These are phyloP conservation scores for Lotus japonicus DNA, from an alignment of 306 rosid genomes.

Conservation along the genomic window DNA sequence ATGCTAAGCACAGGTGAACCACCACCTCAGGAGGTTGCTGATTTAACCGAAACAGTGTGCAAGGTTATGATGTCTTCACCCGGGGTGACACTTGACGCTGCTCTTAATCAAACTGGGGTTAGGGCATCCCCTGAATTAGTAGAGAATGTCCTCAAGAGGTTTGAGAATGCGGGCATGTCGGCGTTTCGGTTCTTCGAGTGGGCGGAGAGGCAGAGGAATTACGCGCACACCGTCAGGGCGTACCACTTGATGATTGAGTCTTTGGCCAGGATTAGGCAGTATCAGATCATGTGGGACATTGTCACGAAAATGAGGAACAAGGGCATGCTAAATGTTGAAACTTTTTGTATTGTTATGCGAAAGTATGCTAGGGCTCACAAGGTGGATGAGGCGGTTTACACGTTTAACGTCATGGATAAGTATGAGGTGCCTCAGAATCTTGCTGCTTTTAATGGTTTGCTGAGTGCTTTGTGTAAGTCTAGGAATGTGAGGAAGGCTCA, in stretches of 20 bases:
- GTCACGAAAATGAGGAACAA: constrained; percentile 65
- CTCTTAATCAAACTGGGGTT: constrained; percentile 70
- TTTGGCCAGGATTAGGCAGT: constrained; percentile 80
- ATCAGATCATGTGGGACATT: constrained; percentile 80
- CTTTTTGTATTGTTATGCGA: constrained; percentile 82
- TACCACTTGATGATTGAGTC: constrained; percentile 76
- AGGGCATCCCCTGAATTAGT: constrained; percentile 59
- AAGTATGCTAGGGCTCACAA: constrained; percentile 78
- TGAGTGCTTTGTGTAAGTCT: constrained; percentile 78
- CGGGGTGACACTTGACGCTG: constrained; percentile 47
- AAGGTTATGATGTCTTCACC: constrained; percentile 61
- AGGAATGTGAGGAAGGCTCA: constrained; percentile 90
- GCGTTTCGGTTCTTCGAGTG: constrained; percentile 78
- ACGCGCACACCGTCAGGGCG: constrained; percentile 50
- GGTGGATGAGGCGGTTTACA: constrained; percentile 74
- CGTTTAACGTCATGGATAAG: constrained; percentile 81
- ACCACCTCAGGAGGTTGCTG: constrained; percentile 29
- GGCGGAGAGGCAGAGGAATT: constrained; percentile 57
- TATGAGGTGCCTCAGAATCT: constrained; percentile 50
- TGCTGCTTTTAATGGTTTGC: constrained; percentile 68
- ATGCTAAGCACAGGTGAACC: constrained; percentile 32
- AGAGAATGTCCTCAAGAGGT: constrained; percentile 58
- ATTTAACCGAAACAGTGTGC: constrained; percentile 41
- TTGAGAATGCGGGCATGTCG: constrained; percentile 79
- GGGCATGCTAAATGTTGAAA: constrained; percentile 64